Conservation (phyloP, 495 filamentous ascomycete species). For the Hypoxylon perforatum region DNA sequence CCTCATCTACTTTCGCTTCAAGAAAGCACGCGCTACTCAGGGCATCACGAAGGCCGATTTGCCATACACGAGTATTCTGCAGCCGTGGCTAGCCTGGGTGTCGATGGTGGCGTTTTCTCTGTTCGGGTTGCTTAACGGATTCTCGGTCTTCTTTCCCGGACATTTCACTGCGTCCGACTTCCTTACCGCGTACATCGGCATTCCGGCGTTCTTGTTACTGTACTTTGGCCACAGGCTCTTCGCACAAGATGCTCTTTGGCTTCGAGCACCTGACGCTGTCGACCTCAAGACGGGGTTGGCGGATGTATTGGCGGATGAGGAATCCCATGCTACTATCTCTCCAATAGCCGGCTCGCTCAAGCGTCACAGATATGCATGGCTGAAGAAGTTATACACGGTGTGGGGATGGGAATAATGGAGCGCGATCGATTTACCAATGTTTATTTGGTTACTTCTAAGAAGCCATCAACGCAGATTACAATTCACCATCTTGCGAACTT, state of each 20-base stretch:
- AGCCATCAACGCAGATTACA: too few relatives aligned
- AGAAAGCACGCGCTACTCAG: conserved; percentile 62
- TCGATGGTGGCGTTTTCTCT: conserved; percentile 61
- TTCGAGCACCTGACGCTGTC: conserved; percentile 61
- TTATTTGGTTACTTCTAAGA: too few relatives aligned
- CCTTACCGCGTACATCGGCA: conserved; percentile 72
- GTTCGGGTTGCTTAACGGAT: conserved; percentile 70
- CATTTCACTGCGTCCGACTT: conserved; percentile 57
- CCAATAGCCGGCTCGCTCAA: background rate
- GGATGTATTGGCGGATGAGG: conserved; percentile 64
- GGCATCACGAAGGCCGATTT: conserved; percentile 56
- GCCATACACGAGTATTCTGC: conserved; percentile 62
- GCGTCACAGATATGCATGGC: background rate
- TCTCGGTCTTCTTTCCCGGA: conserved; percentile 69
- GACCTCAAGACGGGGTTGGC: conserved; percentile 67
- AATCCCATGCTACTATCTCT: conserved; percentile 36
- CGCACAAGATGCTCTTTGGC: conserved; percentile 64
- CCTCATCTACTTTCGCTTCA: conserved; percentile 70
- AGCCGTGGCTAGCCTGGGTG: conserved; percentile 65
- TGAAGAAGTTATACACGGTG: conserved; percentile 12
- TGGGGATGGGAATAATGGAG: conserved; percentile 30
- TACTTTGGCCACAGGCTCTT: conserved; percentile 65
- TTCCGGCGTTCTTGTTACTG: conserved; percentile 67
- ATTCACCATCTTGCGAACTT: too few relatives aligned
- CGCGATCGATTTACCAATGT: background rate